Percentiles rank a stretch among this genome's conserved stretches.
These are phyloP conservation scores for Lipomyces kockii DNA, from an alignment of 805 yeast species.

Conservation along the genomic window DNA sequence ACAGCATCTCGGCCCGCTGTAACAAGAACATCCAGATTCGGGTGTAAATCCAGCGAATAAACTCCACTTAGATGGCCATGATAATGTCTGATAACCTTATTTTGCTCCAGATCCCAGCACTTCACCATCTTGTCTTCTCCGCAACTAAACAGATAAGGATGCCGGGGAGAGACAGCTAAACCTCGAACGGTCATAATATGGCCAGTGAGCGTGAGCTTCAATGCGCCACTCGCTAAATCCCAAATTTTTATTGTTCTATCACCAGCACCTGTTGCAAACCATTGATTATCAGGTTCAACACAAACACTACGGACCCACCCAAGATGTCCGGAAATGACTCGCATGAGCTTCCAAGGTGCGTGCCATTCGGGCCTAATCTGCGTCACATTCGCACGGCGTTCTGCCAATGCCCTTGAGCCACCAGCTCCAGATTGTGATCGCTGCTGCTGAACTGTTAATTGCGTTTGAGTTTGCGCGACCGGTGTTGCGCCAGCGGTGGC, in stretches of 20 bases:
- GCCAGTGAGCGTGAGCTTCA: constrained; percentile 81
- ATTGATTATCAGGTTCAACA: constrained; percentile 83
- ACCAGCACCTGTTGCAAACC: constrained; percentile 90
- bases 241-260: constrained; percentile 90
- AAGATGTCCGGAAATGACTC: constrained; percentile 83
- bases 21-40: constrained; percentile 78
- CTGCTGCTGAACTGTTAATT: constrained; percentile 9
- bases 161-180: constrained; percentile 68
- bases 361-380: constrained; percentile 50
- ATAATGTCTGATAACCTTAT: constrained; percentile 79
- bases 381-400: constrained; percentile 30
- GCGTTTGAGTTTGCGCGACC: constrained; percentile 11
- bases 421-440: constrained; percentile 2
- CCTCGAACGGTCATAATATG: constrained; percentile 90
- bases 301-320: constrained; percentile 91
- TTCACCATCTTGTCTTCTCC: constrained; percentile 91
- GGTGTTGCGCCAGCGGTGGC: neutral
- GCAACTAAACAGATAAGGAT: constrained; percentile 88
- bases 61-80: constrained; percentile 95
- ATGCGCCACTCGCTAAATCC: constrained; percentile 75
- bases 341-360: constrained; percentile 70
- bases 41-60: constrained; percentile 82
- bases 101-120: constrained; percentile 95
- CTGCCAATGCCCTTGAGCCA: constrained; percentile 26
- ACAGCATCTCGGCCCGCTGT: constrained; percentile 91